Conservation (phyloP, 257 asterid species). For the Fraxinus americana region DNA sequence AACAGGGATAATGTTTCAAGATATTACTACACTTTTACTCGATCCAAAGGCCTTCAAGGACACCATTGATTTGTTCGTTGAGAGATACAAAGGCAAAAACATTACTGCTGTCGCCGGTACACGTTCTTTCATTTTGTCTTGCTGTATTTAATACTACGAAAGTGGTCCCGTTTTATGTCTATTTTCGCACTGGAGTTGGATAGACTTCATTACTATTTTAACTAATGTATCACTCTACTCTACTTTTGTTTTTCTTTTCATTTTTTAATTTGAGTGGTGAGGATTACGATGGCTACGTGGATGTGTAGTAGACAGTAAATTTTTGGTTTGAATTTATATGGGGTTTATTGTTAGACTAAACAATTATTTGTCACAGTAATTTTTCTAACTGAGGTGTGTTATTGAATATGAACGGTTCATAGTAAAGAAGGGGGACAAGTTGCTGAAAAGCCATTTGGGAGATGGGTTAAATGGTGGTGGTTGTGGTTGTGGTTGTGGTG, state of each 20-base stretch:
- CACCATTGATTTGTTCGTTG: conserved; percentile 80
- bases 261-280: neutral
- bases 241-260: neutral
- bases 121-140: conserved; percentile 16
- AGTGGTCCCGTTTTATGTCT: conserved; percentile 31
- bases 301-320: neutral
- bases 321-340: neutral
- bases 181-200: conserved; percentile 1
- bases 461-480: conserved; percentile 50
- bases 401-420: conserved; percentile 37
- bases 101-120: conserved; percentile 90
- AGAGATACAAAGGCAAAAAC: conserved; percentile 62
- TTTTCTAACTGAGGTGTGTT: conserved; percentile 24
- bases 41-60: conserved; percentile 79
- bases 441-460: conserved; percentile 40
- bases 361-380: neutral
- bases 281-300: conserved; percentile 2
- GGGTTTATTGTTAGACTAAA: conserved; percentile 11
- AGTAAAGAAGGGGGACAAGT: conserved; percentile 49
- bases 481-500: conserved; percentile 60
- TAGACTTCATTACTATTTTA: neutral
- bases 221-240: conserved; percentile 8
- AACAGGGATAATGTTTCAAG: conserved; percentile 90
- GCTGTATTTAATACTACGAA: conserved; percentile 10
- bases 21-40: conserved; percentile 73